Conservation (phyloP, 2,329 filamentous ascomycete genomes). For the Colletotrichum plurivorum region DNA sequence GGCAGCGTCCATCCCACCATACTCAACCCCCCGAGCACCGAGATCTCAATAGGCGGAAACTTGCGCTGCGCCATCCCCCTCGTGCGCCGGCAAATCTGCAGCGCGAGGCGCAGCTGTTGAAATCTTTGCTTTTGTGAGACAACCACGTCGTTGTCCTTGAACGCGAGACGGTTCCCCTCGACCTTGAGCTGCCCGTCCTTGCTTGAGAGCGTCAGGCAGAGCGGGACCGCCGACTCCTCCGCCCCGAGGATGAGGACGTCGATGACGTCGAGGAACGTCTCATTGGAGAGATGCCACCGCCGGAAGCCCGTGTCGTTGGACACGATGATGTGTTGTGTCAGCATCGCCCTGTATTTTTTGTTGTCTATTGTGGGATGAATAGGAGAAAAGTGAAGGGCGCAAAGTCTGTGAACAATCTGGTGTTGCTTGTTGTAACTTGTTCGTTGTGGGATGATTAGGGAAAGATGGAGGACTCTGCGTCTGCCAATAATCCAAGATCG, state of each 20-base stretch:
- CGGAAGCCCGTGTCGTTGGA: background rate
- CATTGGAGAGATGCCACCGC: background rate
- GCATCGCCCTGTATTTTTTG: too few species aligned
- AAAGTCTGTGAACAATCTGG: too few species aligned
- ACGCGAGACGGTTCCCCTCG: too few species aligned
- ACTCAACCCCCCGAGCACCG: background rate
- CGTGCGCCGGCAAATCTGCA: background rate
- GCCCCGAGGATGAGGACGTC: slow-evolving; percentile 3
- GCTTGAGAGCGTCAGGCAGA: background rate
- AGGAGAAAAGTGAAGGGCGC: too few species aligned
- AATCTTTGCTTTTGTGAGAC: background rate
- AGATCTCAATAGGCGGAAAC: background rate
- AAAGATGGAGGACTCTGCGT: too few species aligned
- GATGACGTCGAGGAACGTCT: slow-evolving; percentile 8
- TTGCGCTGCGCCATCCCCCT: background rate
- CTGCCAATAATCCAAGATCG: too few species aligned
- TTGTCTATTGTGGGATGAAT: too few species aligned
- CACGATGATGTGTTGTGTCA: background rate
- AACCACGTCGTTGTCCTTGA: too few species aligned
- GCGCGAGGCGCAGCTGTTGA: background rate
- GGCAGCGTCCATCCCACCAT: background rate
- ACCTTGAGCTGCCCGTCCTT: background rate
- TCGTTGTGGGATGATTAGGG: too few species aligned
- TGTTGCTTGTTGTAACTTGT: too few species aligned
- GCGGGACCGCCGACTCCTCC: background rate